phyloP scores from a whole-genome alignment of 2,329 filamentous ascomycete genomes.

The Drechslerella coelobrocha region DNA sequence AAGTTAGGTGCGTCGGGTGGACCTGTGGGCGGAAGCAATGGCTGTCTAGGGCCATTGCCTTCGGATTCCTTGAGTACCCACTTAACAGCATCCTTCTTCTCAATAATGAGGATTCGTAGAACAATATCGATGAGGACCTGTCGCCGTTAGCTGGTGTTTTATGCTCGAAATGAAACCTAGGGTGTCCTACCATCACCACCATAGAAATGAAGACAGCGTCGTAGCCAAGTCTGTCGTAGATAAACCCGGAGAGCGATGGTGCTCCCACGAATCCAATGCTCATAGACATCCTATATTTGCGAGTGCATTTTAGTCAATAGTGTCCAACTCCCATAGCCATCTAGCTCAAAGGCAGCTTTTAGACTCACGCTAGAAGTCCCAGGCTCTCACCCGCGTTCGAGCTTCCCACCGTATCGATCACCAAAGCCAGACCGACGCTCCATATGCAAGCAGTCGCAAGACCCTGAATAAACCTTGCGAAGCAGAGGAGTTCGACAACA shows the following conservation, averaged over 20 bases:
- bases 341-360: not conserved
- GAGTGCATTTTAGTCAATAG: not conserved
- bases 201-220: slow-evolving; percentile 41
- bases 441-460: slow-evolving; percentile 47
- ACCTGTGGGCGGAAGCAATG: slow-evolving; percentile 22
- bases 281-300: slow-evolving; percentile 27
- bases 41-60: slow-evolving; percentile 31
- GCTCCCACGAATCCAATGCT: slow-evolving; percentile 47
- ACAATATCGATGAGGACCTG: slow-evolving; percentile 42
- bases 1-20: slow-evolving; percentile 30
- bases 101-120: slow-evolving; percentile 47
- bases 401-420: slow-evolving; percentile 49
- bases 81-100: slow-evolving; percentile 48
- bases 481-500: slow-evolving; percentile 28
- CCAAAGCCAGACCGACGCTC: slow-evolving; percentile 46
- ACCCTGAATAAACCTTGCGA: slow-evolving; percentile 48
- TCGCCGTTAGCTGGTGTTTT: not conserved
- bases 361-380: slow-evolving; percentile 37
- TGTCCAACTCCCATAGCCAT: not conserved
- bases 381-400: slow-evolving; percentile 47
- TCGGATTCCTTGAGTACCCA: slow-evolving; percentile 39
- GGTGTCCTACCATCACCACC: slow-evolving; percentile 40
- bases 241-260: slow-evolving; percentile 37
- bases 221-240: slow-evolving; percentile 46
- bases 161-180: not conserved